Base-by-base conservation (phyloP, 768 basidiomycete species). In the Termitomyces sp. region DNA sequence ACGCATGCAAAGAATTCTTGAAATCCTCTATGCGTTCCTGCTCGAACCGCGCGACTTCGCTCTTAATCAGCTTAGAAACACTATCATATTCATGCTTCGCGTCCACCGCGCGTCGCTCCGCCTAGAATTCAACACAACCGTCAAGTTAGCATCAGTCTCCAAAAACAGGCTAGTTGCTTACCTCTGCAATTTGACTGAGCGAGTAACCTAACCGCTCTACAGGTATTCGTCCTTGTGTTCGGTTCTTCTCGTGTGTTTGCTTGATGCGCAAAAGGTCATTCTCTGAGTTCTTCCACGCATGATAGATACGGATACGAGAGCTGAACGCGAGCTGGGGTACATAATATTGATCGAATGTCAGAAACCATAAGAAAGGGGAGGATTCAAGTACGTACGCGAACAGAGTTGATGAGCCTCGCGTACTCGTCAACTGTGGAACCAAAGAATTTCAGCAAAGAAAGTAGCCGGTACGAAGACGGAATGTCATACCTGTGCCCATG, bases 11-110 rank as follows among this genome's bases (percentile, higher is more conserved):
- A 3, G 88, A 80, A 43, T 82, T 77, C 71, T 95, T 95, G 72
- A 98, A 97, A 68, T 98, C 96, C 47, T 92, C 90, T 25, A 98
- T 82, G 42, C 95, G 83, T 72, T 97, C 96, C 67, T 86, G 83
- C 73, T 99, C 96, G 66, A 98, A 98, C 42, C 96, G 78, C 5
- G 84, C 85, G 61, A 95, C 84, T 73, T 99, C 97, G 4, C 82
- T 74, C 72, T 98, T 98, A 63, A 94, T 86, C 19, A 97, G 75
- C 62, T 89, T 89, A 19, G 93, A 92, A 12, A 89, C 87, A 21
- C 89, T 83, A 43, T 98, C 95, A 67, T 90, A 99, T 61, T 97
- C 96, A 50, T 84, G 83, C 66, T 89, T 92, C 0, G 89, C 82
- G 46, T 96, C 93, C 43, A 90, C 71, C 4, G 89, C 86, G 19